A percentile compares a stretch with the other conserved stretches of the same genome.
Conservation (phyloP, 805 yeast species). For the Schizosaccharomyces lindneri region DNA sequence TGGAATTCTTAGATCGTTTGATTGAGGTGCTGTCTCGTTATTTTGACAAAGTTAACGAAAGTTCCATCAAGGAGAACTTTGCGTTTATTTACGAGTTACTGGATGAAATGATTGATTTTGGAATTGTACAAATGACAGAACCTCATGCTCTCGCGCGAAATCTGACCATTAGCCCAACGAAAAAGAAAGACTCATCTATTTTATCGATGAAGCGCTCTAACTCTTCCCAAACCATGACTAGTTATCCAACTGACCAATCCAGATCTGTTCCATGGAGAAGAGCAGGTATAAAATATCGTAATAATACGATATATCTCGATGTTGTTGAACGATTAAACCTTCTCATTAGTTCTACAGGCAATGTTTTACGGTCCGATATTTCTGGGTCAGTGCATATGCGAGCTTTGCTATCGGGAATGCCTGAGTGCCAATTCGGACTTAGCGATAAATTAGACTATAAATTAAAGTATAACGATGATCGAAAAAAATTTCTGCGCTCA, state of each 20-base stretch:
- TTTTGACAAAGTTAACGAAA: conserved; percentile 21
- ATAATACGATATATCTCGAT: conserved; percentile 56
- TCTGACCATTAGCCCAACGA: conserved; percentile 15
- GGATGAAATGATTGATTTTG: conserved; percentile 54
- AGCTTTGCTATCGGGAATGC: conserved; percentile 56
- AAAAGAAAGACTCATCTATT: conserved; percentile 6
- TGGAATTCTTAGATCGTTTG: conserved; percentile 53
- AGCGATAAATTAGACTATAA: conserved; percentile 24
- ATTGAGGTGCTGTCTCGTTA: conserved; percentile 26
- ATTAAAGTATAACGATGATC: conserved; percentile 2
- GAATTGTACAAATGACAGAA: conserved; percentile 51
- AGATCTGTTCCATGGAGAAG: conserved; percentile 43
- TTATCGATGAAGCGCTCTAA: conserved; percentile 1
- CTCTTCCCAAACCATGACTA: neutral
- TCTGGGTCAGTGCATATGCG: conserved; percentile 53
- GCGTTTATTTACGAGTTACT: conserved; percentile 46
- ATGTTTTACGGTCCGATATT: conserved; percentile 41
- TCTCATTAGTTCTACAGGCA: conserved; percentile 36
- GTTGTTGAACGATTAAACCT: conserved; percentile 54
- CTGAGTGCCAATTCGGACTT: conserved; percentile 59
- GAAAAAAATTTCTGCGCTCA: neutral
- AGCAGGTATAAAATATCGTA: conserved; percentile 45
- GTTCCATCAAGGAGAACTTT: conserved; percentile 37
- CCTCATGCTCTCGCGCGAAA: conserved; percentile 17
- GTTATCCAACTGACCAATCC: conserved; percentile 14